A percentile compares a stretch with the other conserved stretches of the same genome.
phyloP scores from a whole-genome alignment of 2,329 filamentous ascomycete species.

The Phaeomoniella chlamydospora region DNA sequence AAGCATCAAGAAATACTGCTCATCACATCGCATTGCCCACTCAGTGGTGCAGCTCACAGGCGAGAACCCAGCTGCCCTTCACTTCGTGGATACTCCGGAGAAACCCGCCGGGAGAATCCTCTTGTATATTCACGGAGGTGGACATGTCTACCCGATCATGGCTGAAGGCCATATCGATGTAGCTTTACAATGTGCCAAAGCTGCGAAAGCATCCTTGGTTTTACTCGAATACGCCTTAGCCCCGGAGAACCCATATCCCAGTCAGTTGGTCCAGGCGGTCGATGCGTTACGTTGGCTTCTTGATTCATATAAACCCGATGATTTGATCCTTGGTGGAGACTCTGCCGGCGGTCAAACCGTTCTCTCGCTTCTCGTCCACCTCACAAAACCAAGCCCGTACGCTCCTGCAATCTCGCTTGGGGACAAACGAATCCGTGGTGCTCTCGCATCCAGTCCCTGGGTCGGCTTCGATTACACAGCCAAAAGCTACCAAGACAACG shows the following conservation, averaged over 20 bases:
- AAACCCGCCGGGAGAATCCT: too few species aligned
- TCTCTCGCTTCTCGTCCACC: constrained; percentile 2
- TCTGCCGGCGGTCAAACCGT: constrained; percentile 2
- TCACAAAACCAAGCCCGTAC: not conserved
- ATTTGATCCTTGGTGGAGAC: constrained; percentile 4
- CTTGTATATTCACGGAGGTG: constrained; percentile 2
- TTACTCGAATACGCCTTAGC: constrained; percentile 4
- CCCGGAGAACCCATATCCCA: constrained; percentile 3
- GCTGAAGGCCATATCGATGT: not conserved
- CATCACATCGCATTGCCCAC: too few species aligned
- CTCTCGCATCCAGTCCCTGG: constrained; percentile 1
- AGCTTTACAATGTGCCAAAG: not conserved
- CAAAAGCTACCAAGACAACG: not conserved
- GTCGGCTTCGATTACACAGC: not conserved
- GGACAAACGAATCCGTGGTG: not conserved
- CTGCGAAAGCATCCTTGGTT: not conserved
- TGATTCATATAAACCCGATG: not conserved
- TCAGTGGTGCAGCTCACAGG: too few species aligned
- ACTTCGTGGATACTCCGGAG: too few species aligned
- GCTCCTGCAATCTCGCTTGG: not conserved
- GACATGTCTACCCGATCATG: constrained; percentile 1
- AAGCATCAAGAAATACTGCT: too few species aligned
- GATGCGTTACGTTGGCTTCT: constrained; percentile 2
- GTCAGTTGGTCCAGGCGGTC: constrained; percentile 4
- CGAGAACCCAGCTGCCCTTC: too few species aligned